These are phyloP conservation scores for Gyromitra esculenta DNA, from an alignment of 2,329 filamentous ascomycete species.

Conservation along the genomic window DNA sequence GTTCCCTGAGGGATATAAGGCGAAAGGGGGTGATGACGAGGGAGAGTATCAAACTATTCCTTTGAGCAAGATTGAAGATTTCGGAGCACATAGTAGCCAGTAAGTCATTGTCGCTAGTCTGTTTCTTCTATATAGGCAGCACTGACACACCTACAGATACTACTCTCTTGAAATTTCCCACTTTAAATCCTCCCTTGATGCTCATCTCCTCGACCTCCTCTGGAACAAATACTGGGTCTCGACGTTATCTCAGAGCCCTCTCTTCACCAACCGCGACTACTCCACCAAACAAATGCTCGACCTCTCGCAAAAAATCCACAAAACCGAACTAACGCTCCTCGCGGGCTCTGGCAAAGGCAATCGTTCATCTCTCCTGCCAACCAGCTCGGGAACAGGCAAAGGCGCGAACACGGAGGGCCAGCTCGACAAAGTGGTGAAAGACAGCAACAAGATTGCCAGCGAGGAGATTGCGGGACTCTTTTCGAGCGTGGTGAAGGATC, in stretches of 20 bases:
- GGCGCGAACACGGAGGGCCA: slow-evolving; percentile 61
- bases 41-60: slow-evolving; percentile 79
- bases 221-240: slow-evolving; percentile 99
- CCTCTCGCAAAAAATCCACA: slow-evolving; percentile 80
- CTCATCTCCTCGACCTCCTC: slow-evolving; percentile 82
- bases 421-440: slow-evolving; percentile 67
- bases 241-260: slow-evolving; percentile 87
- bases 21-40: slow-evolving; percentile 65
- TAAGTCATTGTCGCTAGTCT: neutral
- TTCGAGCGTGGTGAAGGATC: slow-evolving; percentile 59
- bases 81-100: slow-evolving; percentile 86
- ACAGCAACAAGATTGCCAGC: slow-evolving; percentile 68
- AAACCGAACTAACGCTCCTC: slow-evolving; percentile 64
- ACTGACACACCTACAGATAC: slow-evolving; percentile 65
- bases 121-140: neutral
- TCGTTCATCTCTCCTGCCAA: slow-evolving; percentile 58
- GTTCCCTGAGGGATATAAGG: slow-evolving; percentile 78
- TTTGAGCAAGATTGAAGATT: slow-evolving; percentile 92
- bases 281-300: slow-evolving; percentile 92
- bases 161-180: slow-evolving; percentile 91
- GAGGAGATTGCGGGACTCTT: slow-evolving; percentile 64
- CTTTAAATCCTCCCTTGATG: slow-evolving; percentile 92
- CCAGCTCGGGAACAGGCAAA: slow-evolving; percentile 58
- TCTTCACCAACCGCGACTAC: slow-evolving; percentile 92
- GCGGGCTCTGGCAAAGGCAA: slow-evolving; percentile 55